phyloP scores from a whole-genome alignment of 305 asterid species.

The Fraxinus latifolia region DNA sequence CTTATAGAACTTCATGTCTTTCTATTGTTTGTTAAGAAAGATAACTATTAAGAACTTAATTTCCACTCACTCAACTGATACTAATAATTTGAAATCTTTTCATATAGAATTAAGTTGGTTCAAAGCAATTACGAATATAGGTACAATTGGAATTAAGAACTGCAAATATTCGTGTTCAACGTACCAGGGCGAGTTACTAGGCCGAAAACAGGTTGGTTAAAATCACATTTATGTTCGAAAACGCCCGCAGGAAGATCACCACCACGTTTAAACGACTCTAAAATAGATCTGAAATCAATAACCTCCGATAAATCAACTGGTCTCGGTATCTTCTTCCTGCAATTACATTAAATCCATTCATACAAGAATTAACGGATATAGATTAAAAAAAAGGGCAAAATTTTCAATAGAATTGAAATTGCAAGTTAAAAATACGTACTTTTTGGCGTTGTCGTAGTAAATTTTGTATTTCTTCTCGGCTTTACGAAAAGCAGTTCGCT shows the following conservation, averaged over 20 bases:
- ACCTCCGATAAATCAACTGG: constrained; percentile 90
- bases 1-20: not conserved
- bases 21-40: not conserved
- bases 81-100: not conserved
- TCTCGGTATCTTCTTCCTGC: constrained; percentile 62
- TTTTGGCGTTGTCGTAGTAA: constrained; percentile 66
- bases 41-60: not conserved
- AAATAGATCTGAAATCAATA: constrained; percentile 72
- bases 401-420: not conserved
- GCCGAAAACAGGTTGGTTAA: constrained; percentile 58
- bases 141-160: not conserved
- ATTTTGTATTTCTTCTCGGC: constrained; percentile 91
- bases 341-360: not conserved
- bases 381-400: not conserved
- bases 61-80: not conserved
- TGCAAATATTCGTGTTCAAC: not conserved
- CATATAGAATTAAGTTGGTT: not conserved
- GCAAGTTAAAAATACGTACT: constrained; percentile 31
- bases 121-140: not conserved
- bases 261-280: constrained; percentile 41
- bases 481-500: constrained; percentile 82
- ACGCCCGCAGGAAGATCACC: constrained; percentile 60
- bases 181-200: constrained; percentile 79
- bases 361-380: not conserved
- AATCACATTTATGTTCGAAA: constrained; percentile 40